Conservation (phyloP, 176 grass and related monocot species). For the Luzula sylvatica region DNA sequence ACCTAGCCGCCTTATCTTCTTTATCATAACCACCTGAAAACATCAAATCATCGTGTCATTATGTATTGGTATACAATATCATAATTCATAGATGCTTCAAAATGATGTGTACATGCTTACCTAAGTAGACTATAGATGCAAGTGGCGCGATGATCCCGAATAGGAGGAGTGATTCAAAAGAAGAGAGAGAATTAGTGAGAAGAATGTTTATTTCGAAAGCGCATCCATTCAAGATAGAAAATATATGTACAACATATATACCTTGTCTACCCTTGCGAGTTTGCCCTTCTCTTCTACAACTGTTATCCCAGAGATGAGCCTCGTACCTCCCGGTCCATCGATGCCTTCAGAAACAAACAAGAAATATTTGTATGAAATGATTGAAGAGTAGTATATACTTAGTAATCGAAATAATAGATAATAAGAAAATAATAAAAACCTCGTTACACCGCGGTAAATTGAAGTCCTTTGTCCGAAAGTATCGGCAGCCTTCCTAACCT, state of each 20-base stretch:
- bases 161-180: background rate
- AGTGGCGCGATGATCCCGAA: conserved; percentile 1
- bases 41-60: background rate
- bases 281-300: conserved; percentile 35
- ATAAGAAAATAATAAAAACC: conserved; percentile 28
- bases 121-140: conserved; percentile 27
- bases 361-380: background rate
- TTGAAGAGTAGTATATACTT: background rate
- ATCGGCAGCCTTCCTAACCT: conserved; percentile 61
- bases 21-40: conserved; percentile 31
- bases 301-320: conserved; percentile 40
- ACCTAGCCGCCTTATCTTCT: conserved; percentile 34
- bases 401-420: background rate
- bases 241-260: background rate
- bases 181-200: background rate
- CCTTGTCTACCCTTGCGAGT: conserved; percentile 38
- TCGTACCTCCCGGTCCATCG: conserved; percentile 35
- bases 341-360: conserved; percentile 17
- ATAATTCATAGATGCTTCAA: background rate
- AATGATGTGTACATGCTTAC: conserved; percentile 15
- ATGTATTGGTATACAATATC: background rate
- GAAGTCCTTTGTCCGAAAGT: conserved; percentile 96
- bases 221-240: background rate
- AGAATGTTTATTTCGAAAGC: background rate
- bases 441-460: conserved; percentile 82